A percentile compares a stretch with the other conserved stretches of the same genome.
phyloP scores from a whole-genome alignment of 2,329 filamentous ascomycete species.

The Clonostachys solani region DNA sequence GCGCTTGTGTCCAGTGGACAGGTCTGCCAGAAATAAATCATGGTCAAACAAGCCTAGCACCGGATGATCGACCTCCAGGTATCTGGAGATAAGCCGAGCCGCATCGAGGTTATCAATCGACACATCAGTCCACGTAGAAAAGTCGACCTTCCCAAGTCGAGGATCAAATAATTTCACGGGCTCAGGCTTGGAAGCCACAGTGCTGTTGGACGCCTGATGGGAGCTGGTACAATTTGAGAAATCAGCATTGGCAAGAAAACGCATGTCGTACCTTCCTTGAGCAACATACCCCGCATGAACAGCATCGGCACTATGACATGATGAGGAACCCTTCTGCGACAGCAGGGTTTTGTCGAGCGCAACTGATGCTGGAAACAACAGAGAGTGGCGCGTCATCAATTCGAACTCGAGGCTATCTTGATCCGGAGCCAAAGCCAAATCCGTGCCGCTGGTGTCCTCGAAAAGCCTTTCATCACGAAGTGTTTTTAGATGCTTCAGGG shows the following conservation, averaged over 20 bases:
- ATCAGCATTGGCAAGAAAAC: no score
- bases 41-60: conserved; percentile 28
- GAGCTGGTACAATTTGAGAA: background rate
- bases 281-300: background rate
- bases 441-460: background rate
- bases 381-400: conserved; percentile 5
- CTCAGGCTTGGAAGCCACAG: background rate
- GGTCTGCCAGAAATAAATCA: conserved; percentile 23
- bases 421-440: conserved; percentile 2
- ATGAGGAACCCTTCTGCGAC: background rate
- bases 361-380: conserved; percentile 3
- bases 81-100: conserved; percentile 18
- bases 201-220: background rate
- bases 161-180: background rate
- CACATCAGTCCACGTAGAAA: conserved; percentile 4
- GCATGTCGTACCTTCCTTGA: background rate
- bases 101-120: conserved; percentile 1
- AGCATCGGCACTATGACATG: no score
- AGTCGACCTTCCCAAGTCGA: background rate
- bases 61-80: conserved; percentile 28
- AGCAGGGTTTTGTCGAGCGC: conserved; percentile 1
- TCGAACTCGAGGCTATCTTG: conserved; percentile 6
- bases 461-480: background rate
- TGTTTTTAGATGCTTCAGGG: conserved; percentile 1
- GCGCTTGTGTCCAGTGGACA: conserved; percentile 11